Evolutionary conservation across 352 stramenopile species (phyloP), one percentile per base, ranked within the genome.

Genomic region (Pythium diclinum): DNA sequence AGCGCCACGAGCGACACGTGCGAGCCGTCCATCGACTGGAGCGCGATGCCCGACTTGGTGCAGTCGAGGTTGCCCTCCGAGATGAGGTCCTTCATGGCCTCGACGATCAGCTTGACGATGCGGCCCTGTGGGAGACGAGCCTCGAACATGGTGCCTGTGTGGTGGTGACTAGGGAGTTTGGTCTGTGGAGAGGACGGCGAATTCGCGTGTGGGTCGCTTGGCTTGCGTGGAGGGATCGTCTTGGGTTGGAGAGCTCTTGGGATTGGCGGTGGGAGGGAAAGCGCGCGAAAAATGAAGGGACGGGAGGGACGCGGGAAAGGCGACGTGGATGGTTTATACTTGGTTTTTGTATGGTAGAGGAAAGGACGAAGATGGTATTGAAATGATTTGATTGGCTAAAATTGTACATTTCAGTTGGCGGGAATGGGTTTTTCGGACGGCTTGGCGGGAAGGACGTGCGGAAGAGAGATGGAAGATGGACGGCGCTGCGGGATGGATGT

Each of bases 61-160:
- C 92, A 98, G 72, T 98, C 95, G 56, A 98, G 89, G 81, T 99
- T 99, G 70, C 95, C 97, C 77, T 99, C 98, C 17, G 85, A 96
- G 69, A 99, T 98, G 46, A 99, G 85, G 74, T 99, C 98, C 74
- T 99, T 99, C 81, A 99, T 98, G 52, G 97, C 91, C 72, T 99
- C 97, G 60, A 99, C 95, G 68, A 99, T 98, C 70, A 99, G 94
- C 84, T 99, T 99, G 58, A 99, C 88, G 68, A 98, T 95, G 68
- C 88, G 91, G 67, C 95, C 98, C 81, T 99, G 83, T 58, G 87
- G 89, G 34, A 99, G 80, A 74, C 94, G 85, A 60, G 97, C 97
- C 89, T 99, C 98, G 74, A 99, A 99, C 98, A 99, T 99, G 67
- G 59, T 98, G 63, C 11, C 23, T 56, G 38, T 28, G 25, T 8